A percentile compares a stretch with the other conserved stretches of the same genome.
Evolutionary conservation across 352 stramenopile species (phyloP).

Genomic region (Globisporangium polare): DNA sequence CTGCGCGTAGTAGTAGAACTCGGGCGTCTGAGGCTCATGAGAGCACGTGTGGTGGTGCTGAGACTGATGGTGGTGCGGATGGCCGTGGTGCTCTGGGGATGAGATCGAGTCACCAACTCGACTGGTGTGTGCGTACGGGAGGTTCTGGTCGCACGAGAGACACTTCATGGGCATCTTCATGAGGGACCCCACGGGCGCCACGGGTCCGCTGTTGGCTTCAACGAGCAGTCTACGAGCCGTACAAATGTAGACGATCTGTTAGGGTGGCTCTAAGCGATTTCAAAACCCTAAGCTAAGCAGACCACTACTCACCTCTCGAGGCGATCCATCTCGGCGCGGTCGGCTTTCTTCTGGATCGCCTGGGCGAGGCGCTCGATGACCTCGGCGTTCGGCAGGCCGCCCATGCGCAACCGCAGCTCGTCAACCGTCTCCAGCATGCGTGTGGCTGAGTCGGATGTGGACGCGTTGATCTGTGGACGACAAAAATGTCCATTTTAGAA

Average conservation of each 20-base stretch:
- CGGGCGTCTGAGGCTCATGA: background rate
- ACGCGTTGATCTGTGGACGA: conserved; percentile 29
- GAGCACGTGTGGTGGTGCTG: background rate
- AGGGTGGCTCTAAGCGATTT: no score
- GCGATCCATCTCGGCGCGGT: conserved; percentile 51
- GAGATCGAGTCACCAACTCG: background rate
- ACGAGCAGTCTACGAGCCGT: no score
- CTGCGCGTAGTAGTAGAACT: background rate
- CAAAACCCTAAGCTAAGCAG: background rate
- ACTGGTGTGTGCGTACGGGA: conserved; percentile 22
- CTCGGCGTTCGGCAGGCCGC: conserved; percentile 39
- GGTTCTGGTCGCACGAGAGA: conserved; percentile 54
- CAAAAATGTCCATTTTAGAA: no score
- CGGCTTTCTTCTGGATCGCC: conserved; percentile 47
- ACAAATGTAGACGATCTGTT: no score
- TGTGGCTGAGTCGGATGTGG: conserved; percentile 32
- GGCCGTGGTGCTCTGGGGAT: conserved; percentile 9
- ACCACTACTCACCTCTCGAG: conserved; percentile 22
- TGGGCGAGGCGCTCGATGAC: conserved; percentile 39
- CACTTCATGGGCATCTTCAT: conserved; percentile 56
- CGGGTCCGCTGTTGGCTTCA: conserved; percentile 14
- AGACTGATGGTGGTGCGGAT: conserved; percentile 4
- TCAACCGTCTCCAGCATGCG: conserved; percentile 48
- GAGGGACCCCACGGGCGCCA: conserved; percentile 25
- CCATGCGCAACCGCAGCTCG: conserved; percentile 43